Evolutionary conservation across 192 early-diverging fungal species (phyloP), one percentile per base, ranked within the genome.

Genomic region (Coemansia sp.): DNA sequence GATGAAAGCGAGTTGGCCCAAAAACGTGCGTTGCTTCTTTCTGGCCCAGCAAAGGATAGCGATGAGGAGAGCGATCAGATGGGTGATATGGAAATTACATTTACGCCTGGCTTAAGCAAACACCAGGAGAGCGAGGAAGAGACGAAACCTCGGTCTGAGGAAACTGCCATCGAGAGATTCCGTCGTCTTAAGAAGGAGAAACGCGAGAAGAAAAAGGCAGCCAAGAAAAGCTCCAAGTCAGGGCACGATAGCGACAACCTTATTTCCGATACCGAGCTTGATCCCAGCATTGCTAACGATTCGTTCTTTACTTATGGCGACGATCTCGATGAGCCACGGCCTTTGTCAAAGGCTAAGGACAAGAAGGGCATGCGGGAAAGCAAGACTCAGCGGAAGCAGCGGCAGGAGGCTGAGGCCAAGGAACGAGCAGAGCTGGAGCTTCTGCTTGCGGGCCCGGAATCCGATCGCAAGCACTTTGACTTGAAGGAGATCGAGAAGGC

Each of bases 71-170:
- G 80, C 43, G 77, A 71, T 14, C 63, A 69, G 6, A 78, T 82
- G 50, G 72, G 84, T 21, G 91, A 94, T 20, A 85, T 96, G 91
- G 91, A 98, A 70, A 96, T 98, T 52, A 94, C 94, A 11, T 98
- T 98, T 61, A 82, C 88, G 13, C 93, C 96, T 21, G 96, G 93
- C 23, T 68, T 98, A 39, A 91, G 85, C 57, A 26, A 58, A 21
- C 61, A 55, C 19, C 53, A 80, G 31, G 57, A 82, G 57, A 85
- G 80, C 55, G 75, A 82, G 42, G 80, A 88, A 57, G 60, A 49
- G 10, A 36, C 48, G 6, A 50, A 42, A 14, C 19, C 16, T 20
- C 58, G 46, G 11, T 42, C 44, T 20, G 82, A 92, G 41, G 93
- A 95, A 61, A 94, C 87, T 0, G 86, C 92, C 1, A 90, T 97